A percentile compares a stretch with the other conserved stretches of the same genome.
These are phyloP conservation scores for Fusarium sp. DNA, from an alignment of 2,329 filamentous ascomycete genomes.

Conservation along the genomic window DNA sequence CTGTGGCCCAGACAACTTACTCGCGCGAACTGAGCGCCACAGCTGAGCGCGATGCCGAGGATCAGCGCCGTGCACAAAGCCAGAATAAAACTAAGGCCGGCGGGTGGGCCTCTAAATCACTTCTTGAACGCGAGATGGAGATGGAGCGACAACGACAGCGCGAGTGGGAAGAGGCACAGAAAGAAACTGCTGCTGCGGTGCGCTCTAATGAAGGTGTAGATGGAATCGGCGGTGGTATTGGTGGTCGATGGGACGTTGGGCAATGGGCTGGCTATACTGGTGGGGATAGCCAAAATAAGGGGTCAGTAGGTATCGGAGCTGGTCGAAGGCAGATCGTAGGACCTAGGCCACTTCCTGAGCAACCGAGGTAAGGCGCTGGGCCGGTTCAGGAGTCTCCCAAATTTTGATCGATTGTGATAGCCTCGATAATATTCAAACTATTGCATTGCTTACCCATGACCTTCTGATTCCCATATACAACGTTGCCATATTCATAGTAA, in stretches of 20 bases:
- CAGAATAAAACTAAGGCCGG: constrained; percentile 72
- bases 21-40: constrained; percentile 67
- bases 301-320: constrained; percentile 73
- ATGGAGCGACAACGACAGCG: constrained; percentile 79
- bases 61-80: constrained; percentile 68
- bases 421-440: neutral
- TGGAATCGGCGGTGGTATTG: constrained; percentile 74
- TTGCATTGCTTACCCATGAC: neutral
- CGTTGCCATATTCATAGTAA: neutral
- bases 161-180: constrained; percentile 84
- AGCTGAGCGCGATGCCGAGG: constrained; percentile 72
- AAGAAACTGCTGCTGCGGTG: constrained; percentile 69
- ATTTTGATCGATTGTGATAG: neutral
- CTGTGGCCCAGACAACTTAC: constrained; percentile 62
- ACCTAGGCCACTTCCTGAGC: constrained; percentile 72
- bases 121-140: constrained; percentile 85
- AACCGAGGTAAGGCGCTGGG: constrained; percentile 42
- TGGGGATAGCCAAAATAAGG: constrained; percentile 79
- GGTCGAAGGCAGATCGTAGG: constrained; percentile 84
- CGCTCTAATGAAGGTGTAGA: constrained; percentile 66
- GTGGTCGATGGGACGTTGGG: constrained; percentile 79
- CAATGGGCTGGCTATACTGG: constrained; percentile 82
- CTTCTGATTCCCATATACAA: neutral
- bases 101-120: constrained; percentile 74
- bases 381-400: neutral